Conservation (phyloP, 73 alveolate species). For the Paramecium octaurelia region DNA sequence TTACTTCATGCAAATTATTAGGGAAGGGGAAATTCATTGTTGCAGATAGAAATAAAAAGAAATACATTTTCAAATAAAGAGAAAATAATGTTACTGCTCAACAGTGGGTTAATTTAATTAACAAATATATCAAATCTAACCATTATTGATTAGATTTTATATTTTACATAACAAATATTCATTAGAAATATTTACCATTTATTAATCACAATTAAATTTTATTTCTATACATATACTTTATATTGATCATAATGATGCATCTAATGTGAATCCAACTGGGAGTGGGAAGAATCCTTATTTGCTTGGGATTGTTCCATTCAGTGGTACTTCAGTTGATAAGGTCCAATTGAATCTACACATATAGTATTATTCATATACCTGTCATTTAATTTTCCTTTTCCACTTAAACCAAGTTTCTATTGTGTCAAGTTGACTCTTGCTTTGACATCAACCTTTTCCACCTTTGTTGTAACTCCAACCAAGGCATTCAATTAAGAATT, state of each 20-base stretch:
- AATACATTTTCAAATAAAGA: not conserved
- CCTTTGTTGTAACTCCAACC: not conserved
- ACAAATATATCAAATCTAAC: not conserved
- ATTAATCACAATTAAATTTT: not conserved
- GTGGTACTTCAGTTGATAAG: not conserved
- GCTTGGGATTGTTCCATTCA: not conserved
- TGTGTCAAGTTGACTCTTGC: not conserved
- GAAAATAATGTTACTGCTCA: not conserved
- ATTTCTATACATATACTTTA: not conserved
- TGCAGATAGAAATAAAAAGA: conserved; percentile 1
- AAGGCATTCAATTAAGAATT: not conserved
- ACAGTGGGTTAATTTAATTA: conserved; percentile 2
- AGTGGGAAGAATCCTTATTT: not conserved
- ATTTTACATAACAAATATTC: not conserved
- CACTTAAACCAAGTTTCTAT: not conserved
- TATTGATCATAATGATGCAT: not conserved
- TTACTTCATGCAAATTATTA: not conserved
- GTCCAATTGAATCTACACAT: not conserved
- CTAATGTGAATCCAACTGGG: conserved; percentile 19
- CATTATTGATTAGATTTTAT: not conserved
- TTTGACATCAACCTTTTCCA: not conserved
- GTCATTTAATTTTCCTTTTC: not conserved
- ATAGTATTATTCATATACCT: not conserved
- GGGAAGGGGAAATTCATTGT: conserved; percentile 22
- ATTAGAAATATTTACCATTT: not conserved